Evolutionary conservation across 148 eudicot genomes (phyloP).

Genomic region (Limonium bicolor): DNA sequence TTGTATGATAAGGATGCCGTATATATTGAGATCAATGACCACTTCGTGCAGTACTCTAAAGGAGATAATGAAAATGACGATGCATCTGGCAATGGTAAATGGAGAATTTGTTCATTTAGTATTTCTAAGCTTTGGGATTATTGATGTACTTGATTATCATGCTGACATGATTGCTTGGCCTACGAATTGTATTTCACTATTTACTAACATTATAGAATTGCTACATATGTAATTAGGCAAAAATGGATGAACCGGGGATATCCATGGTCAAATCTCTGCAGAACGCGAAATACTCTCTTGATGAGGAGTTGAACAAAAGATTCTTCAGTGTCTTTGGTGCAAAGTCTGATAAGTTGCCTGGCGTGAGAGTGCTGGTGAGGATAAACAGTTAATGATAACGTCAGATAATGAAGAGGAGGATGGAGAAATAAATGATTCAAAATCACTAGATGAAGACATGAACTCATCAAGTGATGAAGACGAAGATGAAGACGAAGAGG

Average conservation of each 20-base stretch:
- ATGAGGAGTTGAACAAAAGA: slow-evolving; percentile 63
- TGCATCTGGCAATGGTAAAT: slow-evolving; percentile 27
- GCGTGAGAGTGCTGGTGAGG: slow-evolving; percentile 11
- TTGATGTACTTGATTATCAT: not conserved
- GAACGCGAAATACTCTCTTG: slow-evolving; percentile 52
- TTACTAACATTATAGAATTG: too few relatives aligned
- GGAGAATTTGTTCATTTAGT: not conserved
- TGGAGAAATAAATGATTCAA: too few relatives aligned
- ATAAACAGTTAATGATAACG: too few relatives aligned
- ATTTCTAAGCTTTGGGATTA: slow-evolving; percentile 1
- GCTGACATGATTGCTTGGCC: not conserved
- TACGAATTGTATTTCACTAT: too few relatives aligned
- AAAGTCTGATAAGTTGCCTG: slow-evolving; percentile 10
- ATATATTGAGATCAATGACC: slow-evolving; percentile 77
- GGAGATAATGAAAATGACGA: slow-evolving; percentile 37
- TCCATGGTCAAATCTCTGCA: slow-evolving; percentile 75
- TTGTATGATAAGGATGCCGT: slow-evolving; percentile 90
- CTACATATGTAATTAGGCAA: slow-evolving; percentile 42
- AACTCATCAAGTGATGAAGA: too few relatives aligned
- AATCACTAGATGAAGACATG: slow-evolving; percentile 36
- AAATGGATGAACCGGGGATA: slow-evolving; percentile 54
- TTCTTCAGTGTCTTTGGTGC: slow-evolving; percentile 47
- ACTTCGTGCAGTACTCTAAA: slow-evolving; percentile 81
- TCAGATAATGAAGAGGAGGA: too few relatives aligned
- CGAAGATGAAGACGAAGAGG: slow-evolving; percentile 23